Evolutionary conservation across 306 rosid species (phyloP).

Genomic region (Acacia melanoxylon): DNA sequence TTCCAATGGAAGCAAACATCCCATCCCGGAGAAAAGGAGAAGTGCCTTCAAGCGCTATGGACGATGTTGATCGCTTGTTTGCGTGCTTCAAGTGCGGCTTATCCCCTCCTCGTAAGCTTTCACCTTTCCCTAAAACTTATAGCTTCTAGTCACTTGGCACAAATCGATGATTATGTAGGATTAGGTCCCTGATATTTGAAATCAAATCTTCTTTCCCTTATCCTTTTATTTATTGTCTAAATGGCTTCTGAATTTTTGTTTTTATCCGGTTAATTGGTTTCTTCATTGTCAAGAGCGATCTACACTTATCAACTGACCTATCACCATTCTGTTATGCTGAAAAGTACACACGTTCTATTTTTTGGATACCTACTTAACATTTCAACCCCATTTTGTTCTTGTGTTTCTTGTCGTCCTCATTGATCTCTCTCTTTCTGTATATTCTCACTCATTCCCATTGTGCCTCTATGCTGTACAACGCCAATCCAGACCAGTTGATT

Average conservation of each 20-base stretch:
- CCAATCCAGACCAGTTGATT: background rate
- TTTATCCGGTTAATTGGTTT: background rate
- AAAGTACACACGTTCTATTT: background rate
- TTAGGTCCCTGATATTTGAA: background rate
- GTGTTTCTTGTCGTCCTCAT: background rate
- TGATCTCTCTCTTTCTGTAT: background rate
- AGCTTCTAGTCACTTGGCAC: background rate
- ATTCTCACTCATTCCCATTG: background rate
- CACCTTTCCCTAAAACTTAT: background rate
- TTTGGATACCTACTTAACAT: background rate
- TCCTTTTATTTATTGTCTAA: background rate
- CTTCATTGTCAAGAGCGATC: background rate
- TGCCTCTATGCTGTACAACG: background rate
- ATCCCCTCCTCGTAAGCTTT: slow-evolving; percentile 77
- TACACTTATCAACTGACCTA: background rate
- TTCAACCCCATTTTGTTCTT: background rate
- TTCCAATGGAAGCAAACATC: background rate
- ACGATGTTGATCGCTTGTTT: slow-evolving; percentile 88
- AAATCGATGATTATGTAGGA: background rate
- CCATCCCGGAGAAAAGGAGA: background rate
- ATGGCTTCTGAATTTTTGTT: background rate
- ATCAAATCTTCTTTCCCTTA: background rate
- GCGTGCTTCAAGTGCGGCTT: slow-evolving; percentile 87
- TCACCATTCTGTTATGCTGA: background rate
- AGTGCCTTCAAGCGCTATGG: slow-evolving; percentile 46